Base-by-base conservation (phyloP, 371 early-diverging fungal species). In the Conidiobolus incongruus region DNA sequence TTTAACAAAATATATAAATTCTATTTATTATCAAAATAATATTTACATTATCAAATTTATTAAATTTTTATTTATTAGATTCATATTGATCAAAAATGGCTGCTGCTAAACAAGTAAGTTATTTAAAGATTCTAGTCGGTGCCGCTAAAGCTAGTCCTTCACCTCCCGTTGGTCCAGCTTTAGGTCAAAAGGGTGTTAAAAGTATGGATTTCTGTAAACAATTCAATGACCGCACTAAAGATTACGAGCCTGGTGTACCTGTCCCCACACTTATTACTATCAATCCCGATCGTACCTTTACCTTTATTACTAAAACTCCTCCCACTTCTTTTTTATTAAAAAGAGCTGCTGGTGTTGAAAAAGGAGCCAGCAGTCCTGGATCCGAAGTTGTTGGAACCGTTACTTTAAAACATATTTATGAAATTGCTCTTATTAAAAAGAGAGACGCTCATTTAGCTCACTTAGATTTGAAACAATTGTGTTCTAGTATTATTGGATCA, bases 121-220 rank as follows among this genome's bases (percentile, higher is more conserved):
- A 22, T 19, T 34, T 40, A 19, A 47, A 35, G 29, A 60, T 82
- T 29, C 54, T 82, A 30, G 77, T 90, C 13, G 73, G 80, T 16
- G 87, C 89, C 1, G 87, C 80, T 40, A 81, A 91, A 59, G 92
- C 93, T 5, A 78, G 86, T n/a, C 94, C 94, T 3, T 70, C 83
- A 28, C 92, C 93, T 3, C 93, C 96, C 13, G 81, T 95, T 22
- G 94, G 96, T 33, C 94, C 97, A 37, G 93, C 92, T 2, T 71
- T 96, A 19, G 97, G 97, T 60, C 90, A 88, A 49, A 76, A 87
- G 42, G 97, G 97, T 57, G 80, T 96, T 40, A 94, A 93, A 59
- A 72, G 89, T n/a, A 92, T 94, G 69, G 97, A 96, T 56, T 96
- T 96, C 58, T 89, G 90, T 67, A 92, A 91, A 60, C 81, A 78